Evolutionary conservation across 2,329 filamentous ascomycete species (phyloP), one percentile per base, ranked within the genome.

Genomic region (Scedosporium aurantiacum): DNA sequence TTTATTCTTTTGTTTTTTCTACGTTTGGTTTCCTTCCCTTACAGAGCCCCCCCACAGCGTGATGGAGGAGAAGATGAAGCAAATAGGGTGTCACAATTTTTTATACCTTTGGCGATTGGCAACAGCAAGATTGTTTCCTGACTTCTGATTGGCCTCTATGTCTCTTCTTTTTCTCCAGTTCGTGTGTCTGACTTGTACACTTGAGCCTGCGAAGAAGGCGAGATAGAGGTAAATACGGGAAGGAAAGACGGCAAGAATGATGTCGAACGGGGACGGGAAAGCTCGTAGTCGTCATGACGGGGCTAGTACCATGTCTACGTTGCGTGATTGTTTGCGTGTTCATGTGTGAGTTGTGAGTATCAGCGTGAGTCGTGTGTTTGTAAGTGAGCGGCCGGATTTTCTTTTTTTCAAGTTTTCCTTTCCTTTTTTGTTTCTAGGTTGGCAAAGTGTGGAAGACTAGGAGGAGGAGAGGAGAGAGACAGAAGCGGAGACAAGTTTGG

Each of bases 71-170:
- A 57, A 47, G 57, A 47, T 16, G 14, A 27, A 32, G 55, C 32
- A 27, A 27, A 57, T 40, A 37, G n/a, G 40, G 57, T 59, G 40
- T 59, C 18, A 47, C 40, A 47, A 28, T 59, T 43, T 50, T 54
- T 54, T 54, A 23, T 54, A 14, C 23, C 50, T 54, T 54, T 21
- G 18, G 23, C 23, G 50, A 27, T 54, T 54, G 50, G 50, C 50
- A 54, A 54, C 50, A 54, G 50, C 50, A 54, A 54, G 50, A 54
- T 54, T 54, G 50, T 54, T 54, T 54, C 50, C n/a, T 54, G 23
- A 41, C 47, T 50, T 58, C 16, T 25, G 25, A 25, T 41, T 47
- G 57, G 21, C 28, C n/a, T 59, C 45, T 59, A 27, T 59, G 18
- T 41, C 41, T 7, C 25, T 59, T 8, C 50, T 47, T 47, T 40